Evolutionary conservation across 257 asterid species (phyloP), one percentile per base, ranked within the genome.

Genomic region (Ocimum tenuiflorum): DNA sequence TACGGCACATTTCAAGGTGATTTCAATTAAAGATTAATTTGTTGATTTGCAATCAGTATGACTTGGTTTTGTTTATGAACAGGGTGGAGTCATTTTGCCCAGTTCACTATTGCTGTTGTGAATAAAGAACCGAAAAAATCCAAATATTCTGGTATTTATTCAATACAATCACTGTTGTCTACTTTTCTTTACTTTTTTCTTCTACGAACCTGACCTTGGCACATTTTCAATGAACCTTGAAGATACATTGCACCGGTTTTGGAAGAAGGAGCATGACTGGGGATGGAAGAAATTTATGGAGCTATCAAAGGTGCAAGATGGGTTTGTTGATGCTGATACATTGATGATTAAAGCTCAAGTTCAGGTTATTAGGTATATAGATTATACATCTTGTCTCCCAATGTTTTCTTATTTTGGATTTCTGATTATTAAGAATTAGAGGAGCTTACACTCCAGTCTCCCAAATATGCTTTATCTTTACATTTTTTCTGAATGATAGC

Each of bases 251-350:
- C 98, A 91, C 60, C 92, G 96, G 2, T 91, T 91, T 78, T 85
- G 91, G 88, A 91, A 87, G 75, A 91, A 89, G 81, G 98, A 91
- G 78, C 98, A 91, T 76, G 98, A 91, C 79, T 91, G 96, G 98
- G 98, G 98, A 42, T 91, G 98, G 98, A 91, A 91, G 83, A 91
- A 91, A 82, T 91, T 91, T 82, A 91, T 91, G 95, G 98, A 91
- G 88, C 88, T 86, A 20, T 82, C 96, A 19, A 91, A 91, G 75
- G 88, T 89, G 73, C 47, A 72, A 49, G 98, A 89, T 57, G 98
- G 95, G 7, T 91, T 91, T 79, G 75, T 91, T 67, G 98, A 91
- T 47, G 81, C 89, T 63, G 98, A 89, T 72, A 82, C 95, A 41
- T 78, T 91, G 79, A 82, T 84, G 42, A 89, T 91, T 68, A 87